phyloP scores from a whole-genome alignment of 2,329 filamentous ascomycete genomes.

The Pseudogymnoascus sp. region DNA sequence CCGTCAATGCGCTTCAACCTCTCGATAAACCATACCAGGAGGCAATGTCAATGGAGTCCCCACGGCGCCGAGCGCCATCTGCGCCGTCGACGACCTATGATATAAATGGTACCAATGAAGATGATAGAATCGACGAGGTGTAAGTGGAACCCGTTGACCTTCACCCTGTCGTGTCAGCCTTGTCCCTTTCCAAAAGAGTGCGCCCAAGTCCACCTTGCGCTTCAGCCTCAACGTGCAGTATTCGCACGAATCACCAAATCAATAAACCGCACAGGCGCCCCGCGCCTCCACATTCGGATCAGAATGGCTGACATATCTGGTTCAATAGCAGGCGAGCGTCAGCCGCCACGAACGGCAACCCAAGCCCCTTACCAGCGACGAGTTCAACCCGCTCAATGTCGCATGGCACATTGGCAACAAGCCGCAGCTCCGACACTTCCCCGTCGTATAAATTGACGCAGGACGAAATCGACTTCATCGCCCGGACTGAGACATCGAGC shows the following conservation, averaged over 20 bases:
- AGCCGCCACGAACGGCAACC: not conserved
- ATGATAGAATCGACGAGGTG: not conserved
- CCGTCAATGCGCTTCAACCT: not conserved
- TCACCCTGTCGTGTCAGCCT: conserved; percentile 1
- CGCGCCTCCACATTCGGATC: not conserved
- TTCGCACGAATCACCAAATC: not conserved
- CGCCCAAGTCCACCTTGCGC: not conserved
- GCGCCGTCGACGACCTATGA: not conserved
- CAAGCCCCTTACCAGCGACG: not conserved
- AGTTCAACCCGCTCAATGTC: not conserved
- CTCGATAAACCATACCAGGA: conserved; percentile 1
- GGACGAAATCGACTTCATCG: conserved; percentile 2
- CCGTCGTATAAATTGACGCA: not conserved
- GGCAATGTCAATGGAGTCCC: not conserved
- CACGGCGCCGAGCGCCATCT: not conserved
- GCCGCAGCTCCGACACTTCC: not conserved
- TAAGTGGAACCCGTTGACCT: not conserved
- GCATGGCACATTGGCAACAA: not conserved
- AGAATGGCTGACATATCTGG: not conserved
- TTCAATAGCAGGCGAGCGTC: conserved; percentile 2
- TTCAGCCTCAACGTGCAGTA: not conserved
- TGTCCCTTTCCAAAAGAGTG: not conserved
- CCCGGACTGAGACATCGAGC: not conserved
- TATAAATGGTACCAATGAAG: not conserved
- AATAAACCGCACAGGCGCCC: not conserved